phyloP scores from a whole-genome alignment of 2,329 filamentous ascomycete genomes.

The Aspergillus unguis region DNA sequence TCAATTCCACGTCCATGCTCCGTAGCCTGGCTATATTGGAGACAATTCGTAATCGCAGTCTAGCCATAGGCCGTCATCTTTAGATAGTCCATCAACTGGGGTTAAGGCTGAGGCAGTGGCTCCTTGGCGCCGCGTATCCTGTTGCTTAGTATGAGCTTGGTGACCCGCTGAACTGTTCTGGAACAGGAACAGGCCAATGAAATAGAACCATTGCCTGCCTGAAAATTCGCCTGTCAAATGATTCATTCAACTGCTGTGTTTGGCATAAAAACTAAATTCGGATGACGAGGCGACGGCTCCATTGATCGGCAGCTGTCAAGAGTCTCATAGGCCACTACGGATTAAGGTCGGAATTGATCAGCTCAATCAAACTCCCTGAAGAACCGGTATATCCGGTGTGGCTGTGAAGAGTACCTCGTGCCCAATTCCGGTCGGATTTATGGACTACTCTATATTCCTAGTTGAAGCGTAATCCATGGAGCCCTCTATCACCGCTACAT shows the following conservation, averaged over 20 bases:
- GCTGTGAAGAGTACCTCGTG: too few relatives aligned
- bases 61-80: not conserved
- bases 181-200: not conserved
- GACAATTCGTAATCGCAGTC: not conserved
- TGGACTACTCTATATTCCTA: too few relatives aligned
- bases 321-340: not conserved
- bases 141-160: slow-evolving; percentile 12
- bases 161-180: not conserved
- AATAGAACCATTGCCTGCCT: too few relatives aligned
- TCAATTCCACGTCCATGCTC: not conserved
- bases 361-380: too few relatives aligned
- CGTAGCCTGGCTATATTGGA: not conserved
- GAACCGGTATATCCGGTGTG: too few relatives aligned
- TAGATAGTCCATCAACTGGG: not conserved
- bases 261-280: not conserved
- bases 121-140: slow-evolving; percentile 11
- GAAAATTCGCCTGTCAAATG: too few relatives aligned
- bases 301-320: not conserved
- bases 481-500: too few relatives aligned
- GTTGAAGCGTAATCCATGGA: too few relatives aligned
- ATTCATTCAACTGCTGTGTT: too few relatives aligned
- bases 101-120: not conserved
- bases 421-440: too few relatives aligned
- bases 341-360: not conserved
- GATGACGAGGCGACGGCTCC: not conserved